Evolutionary conservation across 345 rosid genomes (phyloP), one percentile per base, ranked within the genome.

Genomic region (Salix koriyanagi): DNA sequence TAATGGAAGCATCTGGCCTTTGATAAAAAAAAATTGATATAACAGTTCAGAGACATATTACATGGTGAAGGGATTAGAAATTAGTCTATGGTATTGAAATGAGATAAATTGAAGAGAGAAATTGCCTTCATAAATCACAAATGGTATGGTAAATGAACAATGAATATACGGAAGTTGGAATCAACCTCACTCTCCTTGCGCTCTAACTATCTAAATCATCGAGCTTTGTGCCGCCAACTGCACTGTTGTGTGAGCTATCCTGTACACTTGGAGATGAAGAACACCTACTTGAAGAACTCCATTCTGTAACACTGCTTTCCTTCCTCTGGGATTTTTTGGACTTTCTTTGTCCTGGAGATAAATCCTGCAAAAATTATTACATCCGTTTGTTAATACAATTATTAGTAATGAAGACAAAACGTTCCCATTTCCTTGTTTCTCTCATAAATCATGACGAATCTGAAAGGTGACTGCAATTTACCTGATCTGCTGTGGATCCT

Each of bases 221-320:
- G 39, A 78, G 81, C 72, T 81, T 87, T 56, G 77, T 80, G 76
- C 85, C 88, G 75, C 88, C 93, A 44, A 77, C 90, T 61, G 89
- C 75, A 67, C 97, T 92, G 85, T 84, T 82, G 28, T 97, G 87
- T 73, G 97, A 90, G 85, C 97, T 91, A 79, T 90, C 92, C 66
- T 89, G 89, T 66, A 83, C 80, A 75, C 93, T 89, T 15, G 71
- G 88, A 62, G 95, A 89, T 12, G 97, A 92, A 52, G 92, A 92
- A 82, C 91, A 86, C 81, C 89, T 82, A 81, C 92, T 91, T 25
- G 92, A 88, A 76, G 87, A 85, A 80, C 90, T 89, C 42, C 85
- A 86, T 72, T 87, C 91, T 6, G 77, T 65, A 16, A 83, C 60
- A 77, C 77, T 77, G 74, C 65, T 82, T 77, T 84, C 91, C 82